Conservation (phyloP, 352 stramenopile genomes). For the Pythium folliculosum region DNA sequence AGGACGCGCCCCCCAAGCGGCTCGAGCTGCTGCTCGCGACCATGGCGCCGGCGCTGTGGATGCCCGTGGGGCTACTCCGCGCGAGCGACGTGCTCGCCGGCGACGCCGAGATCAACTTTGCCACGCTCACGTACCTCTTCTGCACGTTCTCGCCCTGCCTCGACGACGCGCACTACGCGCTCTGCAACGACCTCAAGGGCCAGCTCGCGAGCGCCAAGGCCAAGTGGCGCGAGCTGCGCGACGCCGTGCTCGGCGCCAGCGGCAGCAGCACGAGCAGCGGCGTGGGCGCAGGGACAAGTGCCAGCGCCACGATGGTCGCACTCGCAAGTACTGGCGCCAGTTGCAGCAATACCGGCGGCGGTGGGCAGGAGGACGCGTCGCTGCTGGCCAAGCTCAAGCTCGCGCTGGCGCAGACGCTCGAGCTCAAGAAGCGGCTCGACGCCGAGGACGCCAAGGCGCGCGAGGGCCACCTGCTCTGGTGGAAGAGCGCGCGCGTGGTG, state of each 20-base stretch:
- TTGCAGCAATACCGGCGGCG: neutral
- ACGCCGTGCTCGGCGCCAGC: constrained; percentile 24
- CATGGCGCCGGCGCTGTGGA: constrained; percentile 70
- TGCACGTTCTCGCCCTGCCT: constrained; percentile 57
- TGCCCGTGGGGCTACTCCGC: constrained; percentile 59
- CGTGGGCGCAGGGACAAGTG: neutral
- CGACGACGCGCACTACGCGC: constrained; percentile 49
- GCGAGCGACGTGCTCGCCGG: constrained; percentile 68
- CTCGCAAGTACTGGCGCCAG: neutral
- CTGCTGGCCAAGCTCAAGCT: constrained; percentile 68
- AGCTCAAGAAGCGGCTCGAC: constrained; percentile 73
- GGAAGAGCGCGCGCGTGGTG: constrained; percentile 70
- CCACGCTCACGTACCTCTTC: constrained; percentile 69
- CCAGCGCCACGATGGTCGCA: constrained; percentile 5
- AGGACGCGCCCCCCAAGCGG: constrained; percentile 52
- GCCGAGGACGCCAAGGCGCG: constrained; percentile 54
- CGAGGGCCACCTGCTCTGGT: constrained; percentile 69
- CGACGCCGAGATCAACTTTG: constrained; percentile 81
- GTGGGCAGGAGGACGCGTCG: constrained; percentile 21
- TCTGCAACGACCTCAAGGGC: constrained; percentile 54
- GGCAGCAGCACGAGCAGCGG: neutral
- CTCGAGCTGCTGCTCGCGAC: constrained; percentile 75
- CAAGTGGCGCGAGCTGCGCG: constrained; percentile 69
- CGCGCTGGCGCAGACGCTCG: constrained; percentile 64
- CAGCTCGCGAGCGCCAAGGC: constrained; percentile 54